These are phyloP conservation scores for Fusarium musae DNA, from an alignment of 2,329 filamentous ascomycete species.

Conservation along the genomic window DNA sequence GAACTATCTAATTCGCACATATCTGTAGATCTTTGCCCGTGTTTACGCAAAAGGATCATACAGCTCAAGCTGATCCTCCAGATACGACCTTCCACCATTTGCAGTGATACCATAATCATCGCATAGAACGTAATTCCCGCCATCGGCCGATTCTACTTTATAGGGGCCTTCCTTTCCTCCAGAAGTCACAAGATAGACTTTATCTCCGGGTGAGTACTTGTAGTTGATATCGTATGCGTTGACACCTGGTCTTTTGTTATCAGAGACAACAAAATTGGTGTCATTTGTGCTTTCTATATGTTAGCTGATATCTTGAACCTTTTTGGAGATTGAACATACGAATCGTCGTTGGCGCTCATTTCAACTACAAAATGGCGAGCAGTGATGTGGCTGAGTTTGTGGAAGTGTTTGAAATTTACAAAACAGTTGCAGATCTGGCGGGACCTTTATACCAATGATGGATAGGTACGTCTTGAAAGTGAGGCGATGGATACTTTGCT, in stretches of 20 bases:
- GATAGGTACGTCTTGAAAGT: not conserved
- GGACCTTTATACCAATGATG: not conserved
- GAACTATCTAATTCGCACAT: not conserved
- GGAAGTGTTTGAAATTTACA: not conserved
- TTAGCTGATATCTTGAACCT: accelerated
- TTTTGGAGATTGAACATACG: not conserved
- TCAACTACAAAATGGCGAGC: not conserved
- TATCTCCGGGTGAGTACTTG: not conserved
- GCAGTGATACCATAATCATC: not conserved
- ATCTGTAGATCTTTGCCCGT: not conserved
- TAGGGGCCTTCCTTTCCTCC: not conserved
- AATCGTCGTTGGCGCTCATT: not conserved
- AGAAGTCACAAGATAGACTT: accelerated
- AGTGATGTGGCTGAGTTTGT: not conserved
- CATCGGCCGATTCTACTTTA: not conserved
- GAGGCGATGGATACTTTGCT: not conserved
- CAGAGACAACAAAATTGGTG: not conserved
- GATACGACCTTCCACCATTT: not conserved
- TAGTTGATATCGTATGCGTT: not conserved
- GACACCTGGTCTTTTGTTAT: not conserved
- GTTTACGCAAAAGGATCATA: not conserved
- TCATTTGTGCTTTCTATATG: not conserved
- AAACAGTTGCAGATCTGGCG: not conserved
- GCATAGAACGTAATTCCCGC: not conserved
- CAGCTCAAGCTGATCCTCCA: not conserved